A percentile compares a stretch with the other conserved stretches of the same genome.
phyloP scores from a whole-genome alignment of 2,329 filamentous ascomycete genomes.

The Ceratocystis albifundus region DNA sequence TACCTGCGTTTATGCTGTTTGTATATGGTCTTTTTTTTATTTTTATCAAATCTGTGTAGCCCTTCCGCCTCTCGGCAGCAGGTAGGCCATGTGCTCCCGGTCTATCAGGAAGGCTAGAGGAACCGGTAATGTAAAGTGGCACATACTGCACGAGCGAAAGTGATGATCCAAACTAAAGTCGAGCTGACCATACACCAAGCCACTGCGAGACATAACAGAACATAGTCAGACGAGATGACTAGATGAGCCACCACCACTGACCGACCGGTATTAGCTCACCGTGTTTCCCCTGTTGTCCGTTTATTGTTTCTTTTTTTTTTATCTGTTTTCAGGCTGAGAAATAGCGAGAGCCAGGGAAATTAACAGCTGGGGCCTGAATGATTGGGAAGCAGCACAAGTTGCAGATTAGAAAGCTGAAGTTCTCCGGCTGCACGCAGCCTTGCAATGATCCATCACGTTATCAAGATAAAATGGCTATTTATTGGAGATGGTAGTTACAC shows the following conservation, averaged over 20 bases:
- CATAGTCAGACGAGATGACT: background rate
- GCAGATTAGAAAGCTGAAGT: conserved; percentile 1
- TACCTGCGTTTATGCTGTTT: background rate
- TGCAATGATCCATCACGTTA: conserved; percentile 8
- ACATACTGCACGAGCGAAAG: conserved; percentile 22
- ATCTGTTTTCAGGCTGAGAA: too few species aligned
- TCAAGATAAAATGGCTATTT: background rate
- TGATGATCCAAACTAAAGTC: conserved; percentile 11
- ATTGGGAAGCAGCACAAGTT: background rate
- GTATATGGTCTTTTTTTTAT: conserved; percentile 13
- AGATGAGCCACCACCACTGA: too few species aligned
- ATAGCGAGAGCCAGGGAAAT: background rate
- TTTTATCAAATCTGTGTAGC: background rate
- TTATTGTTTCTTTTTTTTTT: too few species aligned
- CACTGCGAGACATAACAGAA: background rate
- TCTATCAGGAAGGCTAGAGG: background rate
- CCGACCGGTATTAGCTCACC: too few species aligned
- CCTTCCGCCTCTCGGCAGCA: background rate
- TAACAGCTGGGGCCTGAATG: background rate
- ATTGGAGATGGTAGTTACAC: background rate
- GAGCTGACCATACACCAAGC: background rate
- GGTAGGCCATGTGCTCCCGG: background rate
- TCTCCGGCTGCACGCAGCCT: background rate
- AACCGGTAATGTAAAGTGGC: background rate
- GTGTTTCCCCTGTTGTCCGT: too few species aligned